Percentiles rank a stretch among this genome's conserved stretches.
Conservation (phyloP, 129 eudicot genomes). For the Rutidosis leptorrhynchoides region DNA sequence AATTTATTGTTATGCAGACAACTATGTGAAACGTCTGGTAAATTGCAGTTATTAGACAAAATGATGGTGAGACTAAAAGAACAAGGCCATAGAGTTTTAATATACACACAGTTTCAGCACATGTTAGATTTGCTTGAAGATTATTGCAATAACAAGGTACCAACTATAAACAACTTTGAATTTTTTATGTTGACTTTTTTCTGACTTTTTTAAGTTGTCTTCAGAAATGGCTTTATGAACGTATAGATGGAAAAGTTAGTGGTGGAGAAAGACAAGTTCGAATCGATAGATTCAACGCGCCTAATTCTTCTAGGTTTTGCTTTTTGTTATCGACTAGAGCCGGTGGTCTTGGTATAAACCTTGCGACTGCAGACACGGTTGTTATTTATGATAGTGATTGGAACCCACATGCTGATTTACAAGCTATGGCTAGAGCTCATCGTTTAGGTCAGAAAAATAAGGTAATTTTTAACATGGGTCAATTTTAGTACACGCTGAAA, state of each 20-base stretch:
- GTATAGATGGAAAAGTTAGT: conserved; percentile 97
- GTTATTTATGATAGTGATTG: conserved; percentile 97
- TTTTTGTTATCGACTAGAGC: conserved; percentile 97
- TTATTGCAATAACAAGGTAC: conserved; percentile 77
- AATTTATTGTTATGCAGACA: conserved; percentile 44
- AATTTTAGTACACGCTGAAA: conserved; percentile 2
- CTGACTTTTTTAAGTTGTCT: conserved; percentile 12
- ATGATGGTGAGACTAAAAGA: conserved; percentile 95
- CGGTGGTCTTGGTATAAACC: conserved; percentile 96
- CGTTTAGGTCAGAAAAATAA: conserved; percentile 96
- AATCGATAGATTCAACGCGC: conserved; percentile 92
- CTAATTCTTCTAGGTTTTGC: conserved; percentile 88
- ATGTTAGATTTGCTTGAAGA: conserved; percentile 97
- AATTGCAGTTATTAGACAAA: conserved; percentile 86
- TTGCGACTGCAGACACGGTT: conserved; percentile 98
- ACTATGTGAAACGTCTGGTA: conserved; percentile 80
- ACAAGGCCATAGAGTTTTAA: conserved; percentile 92
- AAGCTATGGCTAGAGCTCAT: conserved; percentile 99
- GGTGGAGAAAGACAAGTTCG: conserved; percentile 98
- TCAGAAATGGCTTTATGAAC: conserved; percentile 90
- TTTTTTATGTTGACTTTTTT: not conserved
- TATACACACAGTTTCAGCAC: conserved; percentile 94
- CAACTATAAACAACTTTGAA: not conserved
- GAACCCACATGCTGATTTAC: conserved; percentile 99
- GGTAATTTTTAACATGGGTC: conserved; percentile 38